Evolutionary conservation across 2,329 filamentous ascomycete genomes (phyloP).

Genomic region (Diaporthe vaccinii): DNA sequence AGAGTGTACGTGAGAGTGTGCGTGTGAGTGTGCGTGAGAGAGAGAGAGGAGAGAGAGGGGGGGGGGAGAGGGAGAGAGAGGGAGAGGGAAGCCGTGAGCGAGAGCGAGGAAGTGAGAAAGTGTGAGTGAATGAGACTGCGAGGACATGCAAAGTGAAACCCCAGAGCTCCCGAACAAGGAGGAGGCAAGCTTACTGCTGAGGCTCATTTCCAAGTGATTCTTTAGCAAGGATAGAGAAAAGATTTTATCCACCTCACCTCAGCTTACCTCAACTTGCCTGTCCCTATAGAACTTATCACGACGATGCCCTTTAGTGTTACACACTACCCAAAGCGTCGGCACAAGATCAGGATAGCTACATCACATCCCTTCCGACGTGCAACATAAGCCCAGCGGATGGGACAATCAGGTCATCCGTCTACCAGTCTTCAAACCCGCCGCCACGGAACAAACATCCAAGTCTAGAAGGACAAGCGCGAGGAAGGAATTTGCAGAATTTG

Average conservation of each 20-base stretch:
- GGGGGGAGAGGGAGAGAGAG: too few species aligned
- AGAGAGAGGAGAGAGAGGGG: too few species aligned
- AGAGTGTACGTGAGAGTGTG: not conserved
- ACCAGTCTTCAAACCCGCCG: not conserved
- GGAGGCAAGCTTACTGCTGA: not conserved
- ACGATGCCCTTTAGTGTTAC: not conserved
- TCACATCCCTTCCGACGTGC: not conserved
- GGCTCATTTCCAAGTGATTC: not conserved
- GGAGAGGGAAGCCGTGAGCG: not conserved
- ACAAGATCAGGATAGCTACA: too few species aligned
- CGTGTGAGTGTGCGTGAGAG: not conserved
- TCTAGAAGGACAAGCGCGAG: not conserved
- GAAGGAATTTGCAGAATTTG: slow-evolving; percentile 7
- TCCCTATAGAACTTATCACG: not conserved
- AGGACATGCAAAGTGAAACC: not conserved
- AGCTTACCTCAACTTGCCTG: not conserved
- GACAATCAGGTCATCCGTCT: not conserved
- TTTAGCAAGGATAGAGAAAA: not conserved
- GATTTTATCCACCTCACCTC: not conserved
- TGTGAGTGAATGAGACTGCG: not conserved
- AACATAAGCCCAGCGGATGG: not conserved
- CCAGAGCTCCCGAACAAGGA: not conserved
- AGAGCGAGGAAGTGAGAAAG: not conserved
- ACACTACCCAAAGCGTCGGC: too few species aligned
- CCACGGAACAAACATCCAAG: not conserved